phyloP scores from a whole-genome alignment of 2,329 filamentous ascomycete species.

The Phialemoniopsis sp. region DNA sequence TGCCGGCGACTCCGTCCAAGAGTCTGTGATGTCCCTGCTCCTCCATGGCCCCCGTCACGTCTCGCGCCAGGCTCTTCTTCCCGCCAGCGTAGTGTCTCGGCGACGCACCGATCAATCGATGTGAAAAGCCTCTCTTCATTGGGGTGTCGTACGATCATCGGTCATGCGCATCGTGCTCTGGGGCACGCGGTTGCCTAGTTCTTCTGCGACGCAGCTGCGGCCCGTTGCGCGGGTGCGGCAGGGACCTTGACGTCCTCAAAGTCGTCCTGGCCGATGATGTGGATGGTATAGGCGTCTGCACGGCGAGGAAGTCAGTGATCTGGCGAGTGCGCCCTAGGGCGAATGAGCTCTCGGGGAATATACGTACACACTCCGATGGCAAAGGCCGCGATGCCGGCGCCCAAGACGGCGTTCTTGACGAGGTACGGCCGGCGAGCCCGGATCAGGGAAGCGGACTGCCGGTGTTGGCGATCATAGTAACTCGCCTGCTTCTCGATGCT shows the following conservation, averaged over 20 bases:
- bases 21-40: too few species aligned
- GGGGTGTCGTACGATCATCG: too few species aligned
- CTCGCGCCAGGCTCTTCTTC: too few species aligned
- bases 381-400: constrained; percentile 68
- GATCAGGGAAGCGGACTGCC: constrained; percentile 83
- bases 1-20: too few species aligned
- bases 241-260: constrained; percentile 95
- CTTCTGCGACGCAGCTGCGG: constrained; percentile 24
- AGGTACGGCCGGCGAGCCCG: constrained; percentile 89
- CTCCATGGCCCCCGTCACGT: too few species aligned
- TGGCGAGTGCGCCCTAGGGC: too few species aligned
- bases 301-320: neutral
- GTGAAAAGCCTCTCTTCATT: too few species aligned
- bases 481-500: constrained; percentile 35
- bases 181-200: too few species aligned
- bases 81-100: too few species aligned
- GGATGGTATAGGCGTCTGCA: constrained; percentile 61
- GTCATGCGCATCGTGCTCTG: too few species aligned
- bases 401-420: constrained; percentile 81
- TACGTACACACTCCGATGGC: constrained; percentile 83
- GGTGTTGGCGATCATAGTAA: constrained; percentile 88
- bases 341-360: neutral
- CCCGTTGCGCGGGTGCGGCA: constrained; percentile 48
- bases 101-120: too few species aligned
- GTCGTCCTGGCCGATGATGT: constrained; percentile 89